phyloP scores from a whole-genome alignment of 2,329 filamentous ascomycete genomes.

The Aspergillus persii region DNA sequence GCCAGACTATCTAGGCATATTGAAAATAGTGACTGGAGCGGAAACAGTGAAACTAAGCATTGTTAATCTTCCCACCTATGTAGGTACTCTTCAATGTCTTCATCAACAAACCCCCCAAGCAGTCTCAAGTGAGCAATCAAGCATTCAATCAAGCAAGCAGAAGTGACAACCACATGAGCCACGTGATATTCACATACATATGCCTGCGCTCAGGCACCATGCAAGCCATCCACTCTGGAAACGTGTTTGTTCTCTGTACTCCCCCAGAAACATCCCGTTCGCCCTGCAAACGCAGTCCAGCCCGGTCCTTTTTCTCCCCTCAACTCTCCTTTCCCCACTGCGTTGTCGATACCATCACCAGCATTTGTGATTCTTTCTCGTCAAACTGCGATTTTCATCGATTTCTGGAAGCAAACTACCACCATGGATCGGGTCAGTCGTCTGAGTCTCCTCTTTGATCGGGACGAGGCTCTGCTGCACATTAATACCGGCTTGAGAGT shows the following conservation, averaged over 20 bases:
- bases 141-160: background rate
- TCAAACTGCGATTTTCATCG: background rate
- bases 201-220: background rate
- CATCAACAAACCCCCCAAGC: no score
- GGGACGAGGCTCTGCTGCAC: constrained; percentile 24
- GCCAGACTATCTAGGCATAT: no score
- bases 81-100: no score
- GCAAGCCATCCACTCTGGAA: background rate
- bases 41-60: no score
- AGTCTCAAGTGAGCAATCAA: no score
- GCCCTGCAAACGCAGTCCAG: background rate
- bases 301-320: background rate
- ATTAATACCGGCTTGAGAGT: constrained; percentile 12
- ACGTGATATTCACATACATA: no score
- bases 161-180: background rate
- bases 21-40: no score
- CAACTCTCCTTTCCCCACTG: background rate
- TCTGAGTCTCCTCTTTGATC: constrained; percentile 29
- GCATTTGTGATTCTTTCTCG: background rate
- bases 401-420: background rate
- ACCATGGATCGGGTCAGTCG: constrained; percentile 27
- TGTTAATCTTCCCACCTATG: no score
- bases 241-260: background rate
- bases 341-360: background rate
- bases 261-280: background rate